Base-by-base conservation (phyloP, 169 alveolate species). In the Cryptosporidium parvum region DNA sequence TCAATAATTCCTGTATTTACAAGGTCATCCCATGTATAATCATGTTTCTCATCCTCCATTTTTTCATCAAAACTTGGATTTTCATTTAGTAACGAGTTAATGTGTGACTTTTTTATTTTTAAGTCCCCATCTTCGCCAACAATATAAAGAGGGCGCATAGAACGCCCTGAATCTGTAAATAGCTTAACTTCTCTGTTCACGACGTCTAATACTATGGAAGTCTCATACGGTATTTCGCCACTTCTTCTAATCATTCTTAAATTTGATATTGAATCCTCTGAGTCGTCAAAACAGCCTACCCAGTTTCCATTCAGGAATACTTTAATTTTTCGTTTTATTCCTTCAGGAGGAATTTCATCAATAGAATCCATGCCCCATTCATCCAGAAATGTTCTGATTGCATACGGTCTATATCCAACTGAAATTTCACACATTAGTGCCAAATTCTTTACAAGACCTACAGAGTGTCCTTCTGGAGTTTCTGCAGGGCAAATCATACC, bases 401-500 rank as follows among this genome's bases (percentile, higher is more conserved):
- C 93, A 65, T 93, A 92, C 1, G 98, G 92, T 33, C 96, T 92
- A 52, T 97, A 93, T 23, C 99, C 99, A 18, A 98, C 99, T 45
- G 99, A 96, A 65, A 99, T 98, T 85, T 96, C 94, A 56, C 99
- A 96, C 99, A 98, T 98, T 52, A 99, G 93, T 2, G 99, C 97
- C 72, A 99, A 94, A 92, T 99, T 99, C 93, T 99, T 99, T 71
- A 99, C 99, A 59, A 99, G 95, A 3, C 99, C 99, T 85, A 99
- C 99, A 0, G 99, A 98, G 59, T 98, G 99, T 14, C 99, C 99
- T 93, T 99, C 99, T 2, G 99, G 99, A 26, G 99, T 99, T 92
- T 99, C 99, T 9, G 99, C 99, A 12, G 99, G 99, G 91, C 99
- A 98, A 45, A 98, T 97, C 99, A 99, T 97, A 21, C 99, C 99